Evolutionary conservation across 2,329 filamentous ascomycete genomes (phyloP), one percentile per base, ranked within the genome.

Genomic region (Arthrobotrys iridis): DNA sequence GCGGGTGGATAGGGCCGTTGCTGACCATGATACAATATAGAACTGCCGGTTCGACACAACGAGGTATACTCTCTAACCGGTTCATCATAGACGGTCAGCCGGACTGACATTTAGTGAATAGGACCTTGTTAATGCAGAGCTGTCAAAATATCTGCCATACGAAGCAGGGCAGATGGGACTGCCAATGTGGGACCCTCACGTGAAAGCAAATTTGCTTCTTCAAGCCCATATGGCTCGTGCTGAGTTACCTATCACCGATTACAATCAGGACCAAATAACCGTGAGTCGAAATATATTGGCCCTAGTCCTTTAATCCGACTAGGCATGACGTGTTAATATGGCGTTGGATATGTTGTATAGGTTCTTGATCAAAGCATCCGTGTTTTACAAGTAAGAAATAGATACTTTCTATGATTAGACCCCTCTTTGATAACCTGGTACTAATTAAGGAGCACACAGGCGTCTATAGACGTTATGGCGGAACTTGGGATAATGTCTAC

Each of bases 171-270:
- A 83, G 15, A 86, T 90, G 79, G 89, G 89, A 7, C 84, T 97
- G 41, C 94, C 94, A 0, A 91, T 99, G 89, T 99, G 95, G 95
- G 95, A 99, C 83, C 95, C 95, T 0, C 95, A 99, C 81, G 93
- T 98, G 80, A 99, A 99, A 82, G 89, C 95, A 0, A 98, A 97
- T 84, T 84, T 99, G 37, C 86, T 99, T 1, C 86, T 99, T 0
- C 96, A 99, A 82, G 93, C 95, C 0, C 93, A 97, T 83, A 96
- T 99, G 88, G 93, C 91, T 18, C 91, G 94, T 68, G 90, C 98
- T 78, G 89, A 94, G 64, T 88, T 99, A 2, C 96, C 96, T 2
- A 97, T 99, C 70, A 90, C 92, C 0, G 95, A 99, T 85, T 99
- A 99, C 81, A 93, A 99, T 1, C 95, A 95, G 79, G 95, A 99